Percentiles rank a stretch among this genome's conserved stretches.
These are phyloP conservation scores for Adenanthera pavonina DNA, from an alignment of 306 rosid genomes.

Conservation along the genomic window DNA sequence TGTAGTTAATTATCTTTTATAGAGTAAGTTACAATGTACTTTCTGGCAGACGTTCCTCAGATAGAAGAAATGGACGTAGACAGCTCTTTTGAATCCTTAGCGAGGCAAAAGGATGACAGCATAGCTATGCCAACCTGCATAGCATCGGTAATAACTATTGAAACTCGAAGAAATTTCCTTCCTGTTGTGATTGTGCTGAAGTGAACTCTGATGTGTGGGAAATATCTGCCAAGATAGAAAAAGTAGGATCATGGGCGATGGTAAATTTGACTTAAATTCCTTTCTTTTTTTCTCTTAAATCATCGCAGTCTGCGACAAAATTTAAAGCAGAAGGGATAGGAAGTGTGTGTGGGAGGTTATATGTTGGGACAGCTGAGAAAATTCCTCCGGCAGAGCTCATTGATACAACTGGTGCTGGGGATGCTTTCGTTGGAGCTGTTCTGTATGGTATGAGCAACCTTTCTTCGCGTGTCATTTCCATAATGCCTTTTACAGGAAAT, in stretches of 20 bases:
- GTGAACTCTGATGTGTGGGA: not conserved
- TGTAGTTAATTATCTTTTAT: constrained; percentile 9
- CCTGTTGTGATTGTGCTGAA: not conserved
- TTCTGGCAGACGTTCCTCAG: constrained; percentile 55
- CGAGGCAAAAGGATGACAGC: constrained; percentile 55
- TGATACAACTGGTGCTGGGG: constrained; percentile 98
- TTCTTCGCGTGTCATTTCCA: not conserved
- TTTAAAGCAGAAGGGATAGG: constrained; percentile 83
- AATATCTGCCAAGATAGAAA: not conserved
- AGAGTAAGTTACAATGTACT: constrained; percentile 29
- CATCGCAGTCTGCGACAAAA: constrained; percentile 63
- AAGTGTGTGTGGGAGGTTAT: constrained; percentile 71
- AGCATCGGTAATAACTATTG: constrained; percentile 63
- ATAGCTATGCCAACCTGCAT: constrained; percentile 59
- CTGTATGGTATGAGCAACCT: constrained; percentile 64
- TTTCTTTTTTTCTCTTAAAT: constrained; percentile 31
- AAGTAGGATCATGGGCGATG: not conserved
- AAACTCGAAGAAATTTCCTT: constrained; percentile 28
- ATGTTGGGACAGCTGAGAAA: constrained; percentile 80
- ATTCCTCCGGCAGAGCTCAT: constrained; percentile 75
- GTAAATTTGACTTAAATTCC: constrained; percentile 31
- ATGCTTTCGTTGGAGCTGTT: constrained; percentile 93
- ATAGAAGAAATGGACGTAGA: constrained; percentile 71
- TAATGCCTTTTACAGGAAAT: not conserved
- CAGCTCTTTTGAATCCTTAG: constrained; percentile 51